Evolutionary conservation across 2,329 filamentous ascomycete species (phyloP), one percentile per base, ranked within the genome.

Genomic region (Cercospora sesami): DNA sequence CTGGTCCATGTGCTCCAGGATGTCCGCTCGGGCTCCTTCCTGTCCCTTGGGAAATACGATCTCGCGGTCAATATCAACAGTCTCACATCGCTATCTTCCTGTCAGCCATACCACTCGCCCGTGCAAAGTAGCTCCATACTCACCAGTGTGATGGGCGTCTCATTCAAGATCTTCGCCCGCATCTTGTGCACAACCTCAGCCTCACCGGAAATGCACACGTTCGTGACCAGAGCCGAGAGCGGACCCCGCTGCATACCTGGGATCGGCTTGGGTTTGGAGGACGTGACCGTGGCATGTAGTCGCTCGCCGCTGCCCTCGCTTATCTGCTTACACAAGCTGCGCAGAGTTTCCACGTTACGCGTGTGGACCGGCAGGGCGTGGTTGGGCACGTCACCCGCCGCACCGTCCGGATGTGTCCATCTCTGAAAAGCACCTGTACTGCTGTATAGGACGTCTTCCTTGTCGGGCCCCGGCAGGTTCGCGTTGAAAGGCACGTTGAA

Each of bases 401-500:
- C 91, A 74, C 92, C 93, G 78, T 92, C 91, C 71, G 94, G 91
- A 80, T 97, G 94, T 61, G 93, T 95, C 95, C 95, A 99, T 79
- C 92, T 89, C 73, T 94, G 87, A 72, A 96, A 89, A 69, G 94
- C 94, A 74, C 93, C 91, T 67, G 89, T 88, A 71, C 92, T 97
- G 71, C 94, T 93, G 82, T 97, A 94, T 69, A 98, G 87, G 76
- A 99, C 92, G 80, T 98, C 94, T 80, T 97, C 93, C 73, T 91
- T 91, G 77, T 98, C 93, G 71, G 95, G 95, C 36, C 95, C 95
- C 71, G 92, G 88, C 69, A 99, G 89, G 76, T 94, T 94, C 72
- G 92, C 96, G 74, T 93, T 90, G 82, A 98, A 97, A 69, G 95
- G 95, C 60, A 99, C 91, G 79, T 97, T 98, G 89, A 99, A 98